Percentiles rank a stretch among this genome's conserved stretches.
phyloP scores from a whole-genome alignment of 257 asterid species.

The Solanum tarapatanum region DNA sequence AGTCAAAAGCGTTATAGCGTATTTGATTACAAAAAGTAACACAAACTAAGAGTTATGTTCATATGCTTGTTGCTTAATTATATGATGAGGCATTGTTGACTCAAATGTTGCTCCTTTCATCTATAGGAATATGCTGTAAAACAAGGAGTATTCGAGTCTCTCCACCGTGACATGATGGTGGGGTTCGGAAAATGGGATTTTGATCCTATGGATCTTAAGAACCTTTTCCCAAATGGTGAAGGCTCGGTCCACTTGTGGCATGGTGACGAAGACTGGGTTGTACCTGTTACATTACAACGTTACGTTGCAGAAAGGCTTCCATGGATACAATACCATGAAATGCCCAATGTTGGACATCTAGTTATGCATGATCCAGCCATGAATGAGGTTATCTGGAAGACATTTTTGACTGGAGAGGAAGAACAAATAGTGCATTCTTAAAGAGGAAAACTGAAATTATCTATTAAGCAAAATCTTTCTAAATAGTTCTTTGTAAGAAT shows the following conservation, averaged over 20 bases:
- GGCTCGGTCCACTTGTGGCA: conserved; percentile 49
- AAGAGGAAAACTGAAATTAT: background rate
- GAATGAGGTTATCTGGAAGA: conserved; percentile 28
- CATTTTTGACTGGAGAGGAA: conserved; percentile 26
- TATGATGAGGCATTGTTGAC: background rate
- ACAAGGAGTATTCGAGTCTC: conserved; percentile 37
- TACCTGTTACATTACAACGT: conserved; percentile 33
- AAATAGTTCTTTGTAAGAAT: background rate
- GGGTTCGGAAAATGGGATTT: conserved; percentile 45
- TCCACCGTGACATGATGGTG: conserved; percentile 35
- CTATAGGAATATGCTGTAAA: conserved; percentile 28
- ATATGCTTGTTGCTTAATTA: background rate
- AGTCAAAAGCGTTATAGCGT: background rate
- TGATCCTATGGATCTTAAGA: conserved; percentile 34
- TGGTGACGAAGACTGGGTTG: conserved; percentile 36
- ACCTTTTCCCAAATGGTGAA: conserved; percentile 17
- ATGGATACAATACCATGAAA: conserved; percentile 13
- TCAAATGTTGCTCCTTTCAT: conserved; percentile 4
- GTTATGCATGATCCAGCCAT: background rate
- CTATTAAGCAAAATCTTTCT: background rate
- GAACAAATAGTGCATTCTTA: background rate
- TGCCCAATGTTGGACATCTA: background rate
- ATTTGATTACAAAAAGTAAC: background rate
- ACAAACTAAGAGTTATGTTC: background rate
- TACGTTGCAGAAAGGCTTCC: conserved; percentile 33